Evolutionary conservation across 2,329 filamentous ascomycete species (phyloP), one percentile per base, ranked within the genome.

Genomic region (Eutypella sp.): DNA sequence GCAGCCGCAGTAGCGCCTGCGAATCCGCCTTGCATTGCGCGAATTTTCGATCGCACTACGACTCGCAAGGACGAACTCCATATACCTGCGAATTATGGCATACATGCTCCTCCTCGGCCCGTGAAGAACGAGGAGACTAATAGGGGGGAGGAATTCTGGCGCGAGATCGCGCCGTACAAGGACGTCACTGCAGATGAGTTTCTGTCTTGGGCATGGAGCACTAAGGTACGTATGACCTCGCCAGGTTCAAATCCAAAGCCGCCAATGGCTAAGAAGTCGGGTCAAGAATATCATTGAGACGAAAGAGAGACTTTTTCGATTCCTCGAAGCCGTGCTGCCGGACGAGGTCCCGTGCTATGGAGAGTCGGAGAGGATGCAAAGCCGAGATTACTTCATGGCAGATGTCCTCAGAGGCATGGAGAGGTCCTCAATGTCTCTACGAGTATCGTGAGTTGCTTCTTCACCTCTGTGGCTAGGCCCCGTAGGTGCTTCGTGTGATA

Each of bases 351-450:
- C 75, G 3, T 50, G 55, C n/a, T 60, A 57, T 49, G 49, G 60
- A 44, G 46, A 46, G 1, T 48, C 56, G 22, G 48, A 44, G 5
- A 61, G 62, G 20, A 67, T 71, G 53, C 69, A 69, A 47, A 74
- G 69, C 20, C 73, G 71, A 10, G 67, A 77, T 2, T 70, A 76
- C 18, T 78, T 84, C 46, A 71, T 82, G 40, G 54, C 64, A 2
- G 78, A 84, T 58, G 70, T 82, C 3, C 56, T 70, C 22, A 64
- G 66, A 15, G 81, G 79, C 10, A 70, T 83, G 44, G 68, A 65
- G 18, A 57, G 66, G 5, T 75, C 79, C 1, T 74, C 79, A 2
- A 84, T 85, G 81, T 69, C 78, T 1, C 70, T 82, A 33, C 70
- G 79, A 9, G 63, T 84, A 46, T 82, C 78, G 69, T 72, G 52